These are phyloP conservation scores for Actinidia arguta DNA, from an alignment of 179 eudicot species.

Conservation along the genomic window DNA sequence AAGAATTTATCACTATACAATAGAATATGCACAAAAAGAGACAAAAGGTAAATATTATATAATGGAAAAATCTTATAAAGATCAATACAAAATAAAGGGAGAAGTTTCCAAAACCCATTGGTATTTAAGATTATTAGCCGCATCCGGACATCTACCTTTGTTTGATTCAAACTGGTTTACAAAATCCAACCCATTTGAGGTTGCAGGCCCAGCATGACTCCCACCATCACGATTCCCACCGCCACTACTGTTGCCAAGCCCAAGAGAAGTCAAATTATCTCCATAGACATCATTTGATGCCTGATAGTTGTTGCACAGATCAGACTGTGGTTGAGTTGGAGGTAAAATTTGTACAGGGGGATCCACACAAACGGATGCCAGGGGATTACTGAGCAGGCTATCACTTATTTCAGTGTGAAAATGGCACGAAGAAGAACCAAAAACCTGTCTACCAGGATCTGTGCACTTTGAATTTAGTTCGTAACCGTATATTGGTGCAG, in stretches of 20 bases:
- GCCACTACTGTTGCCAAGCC: slow-evolving; percentile 61
- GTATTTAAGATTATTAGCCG: neutral
- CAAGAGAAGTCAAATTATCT: slow-evolving; percentile 83
- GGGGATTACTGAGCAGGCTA: slow-evolving; percentile 70
- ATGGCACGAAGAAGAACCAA: slow-evolving; percentile 44
- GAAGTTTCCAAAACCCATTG: neutral
- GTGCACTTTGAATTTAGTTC: slow-evolving; percentile 46
- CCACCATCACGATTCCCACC: slow-evolving; percentile 28
- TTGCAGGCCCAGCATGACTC: slow-evolving; percentile 28
- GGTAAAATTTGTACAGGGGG: slow-evolving; percentile 76
- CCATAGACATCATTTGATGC: slow-evolving; percentile 48
- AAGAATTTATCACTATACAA: neutral
- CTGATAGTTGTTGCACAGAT: slow-evolving; percentile 49
- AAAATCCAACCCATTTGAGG: slow-evolving; percentile 37
- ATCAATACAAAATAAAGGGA: slow-evolving; percentile 3
- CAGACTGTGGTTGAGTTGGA: slow-evolving; percentile 61
- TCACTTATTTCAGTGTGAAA: slow-evolving; percentile 47
- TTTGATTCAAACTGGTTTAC: slow-evolving; percentile 37
- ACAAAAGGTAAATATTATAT: neutral
- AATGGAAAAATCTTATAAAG: neutral
- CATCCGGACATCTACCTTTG: slow-evolving; percentile 20
- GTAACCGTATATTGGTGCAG: slow-evolving; percentile 52
- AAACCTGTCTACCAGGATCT: slow-evolving; percentile 45
- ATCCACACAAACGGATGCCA: slow-evolving; percentile 67
- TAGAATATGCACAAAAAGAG: slow-evolving; percentile 10